Percentiles rank a stretch among this genome's conserved stretches.
phyloP scores from a whole-genome alignment of 306 rosid genomes.

The Ceratonia siliqua region DNA sequence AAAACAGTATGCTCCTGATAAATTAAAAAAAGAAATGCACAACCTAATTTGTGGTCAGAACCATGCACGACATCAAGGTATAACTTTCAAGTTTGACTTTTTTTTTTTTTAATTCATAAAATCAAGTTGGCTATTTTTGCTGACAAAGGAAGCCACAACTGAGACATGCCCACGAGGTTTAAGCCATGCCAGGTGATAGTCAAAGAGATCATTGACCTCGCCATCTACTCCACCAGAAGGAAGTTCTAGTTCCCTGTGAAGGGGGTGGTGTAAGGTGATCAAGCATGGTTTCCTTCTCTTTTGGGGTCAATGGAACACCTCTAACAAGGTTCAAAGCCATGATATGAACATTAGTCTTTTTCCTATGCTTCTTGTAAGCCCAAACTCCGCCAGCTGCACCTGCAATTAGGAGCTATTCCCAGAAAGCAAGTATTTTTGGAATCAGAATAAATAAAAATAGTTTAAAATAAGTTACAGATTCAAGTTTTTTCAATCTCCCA shows the following conservation, averaged over 20 bases:
- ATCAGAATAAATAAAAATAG: conserved; percentile 30
- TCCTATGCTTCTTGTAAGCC: conserved; percentile 56
- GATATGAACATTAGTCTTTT: conserved; percentile 56
- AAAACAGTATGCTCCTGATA: not conserved
- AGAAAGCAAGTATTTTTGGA: conserved; percentile 28
- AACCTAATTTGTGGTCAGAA: conserved; percentile 5
- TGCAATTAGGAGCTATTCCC: conserved; percentile 42
- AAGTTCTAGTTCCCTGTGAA: conserved; percentile 40
- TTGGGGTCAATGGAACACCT: conserved; percentile 72
- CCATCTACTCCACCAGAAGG: conserved; percentile 68
- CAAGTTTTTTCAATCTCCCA: conserved; percentile 17
- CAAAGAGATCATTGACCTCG: conserved; percentile 44
- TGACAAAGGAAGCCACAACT: not conserved
- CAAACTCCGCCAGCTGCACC: conserved; percentile 58
- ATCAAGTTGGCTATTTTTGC: not conserved
- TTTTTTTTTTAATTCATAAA: too few relatives aligned
- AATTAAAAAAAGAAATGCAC: not conserved
- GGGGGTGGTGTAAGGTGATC: conserved; percentile 79
- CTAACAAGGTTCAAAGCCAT: conserved; percentile 66
- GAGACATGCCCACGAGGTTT: too few relatives aligned
- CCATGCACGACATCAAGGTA: not conserved
- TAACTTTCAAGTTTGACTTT: too few relatives aligned
- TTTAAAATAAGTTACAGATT: not conserved
- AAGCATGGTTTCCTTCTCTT: conserved; percentile 82
- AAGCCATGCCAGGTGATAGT: not conserved